phyloP scores from a whole-genome alignment of 2,329 filamentous ascomycete genomes.

The Talaromyces marneffei region DNA sequence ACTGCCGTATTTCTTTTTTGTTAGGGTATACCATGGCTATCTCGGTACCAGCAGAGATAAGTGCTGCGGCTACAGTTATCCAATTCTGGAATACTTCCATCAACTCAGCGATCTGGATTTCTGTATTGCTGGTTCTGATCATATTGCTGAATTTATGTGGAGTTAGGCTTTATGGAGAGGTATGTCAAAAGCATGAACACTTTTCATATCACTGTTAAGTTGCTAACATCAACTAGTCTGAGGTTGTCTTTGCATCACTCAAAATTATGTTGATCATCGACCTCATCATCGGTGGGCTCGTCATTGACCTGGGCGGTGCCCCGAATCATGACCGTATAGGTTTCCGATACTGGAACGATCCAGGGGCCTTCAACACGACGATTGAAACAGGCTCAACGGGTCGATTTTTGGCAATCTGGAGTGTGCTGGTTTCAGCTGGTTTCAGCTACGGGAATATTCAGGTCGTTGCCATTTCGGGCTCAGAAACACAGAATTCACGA shows the following conservation, averaged over 20 bases:
- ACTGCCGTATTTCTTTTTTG: background rate
- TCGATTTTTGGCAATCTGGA: conserved; percentile 48
- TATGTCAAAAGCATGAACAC: background rate
- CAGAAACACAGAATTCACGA: conserved; percentile 25
- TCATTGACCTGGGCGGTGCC: conserved; percentile 52
- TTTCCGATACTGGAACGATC: conserved; percentile 48
- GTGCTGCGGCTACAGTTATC: conserved; percentile 59
- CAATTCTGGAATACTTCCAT: conserved; percentile 52
- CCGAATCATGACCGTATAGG: conserved; percentile 43
- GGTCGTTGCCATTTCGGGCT: conserved; percentile 8
- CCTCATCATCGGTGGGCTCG: conserved; percentile 48
- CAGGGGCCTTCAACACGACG: conserved; percentile 46
- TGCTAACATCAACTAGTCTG: conserved; percentile 22
- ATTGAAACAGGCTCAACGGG: conserved; percentile 37
- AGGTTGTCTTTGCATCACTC: conserved; percentile 49
- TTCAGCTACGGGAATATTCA: conserved; percentile 29
- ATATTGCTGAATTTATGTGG: conserved; percentile 45
- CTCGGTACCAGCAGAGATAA: conserved; percentile 54
- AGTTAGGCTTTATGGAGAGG: conserved; percentile 48
- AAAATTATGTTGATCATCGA: conserved; percentile 50
- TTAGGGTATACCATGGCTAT: conserved; percentile 42
- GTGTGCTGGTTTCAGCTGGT: conserved; percentile 46
- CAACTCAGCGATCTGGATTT: conserved; percentile 46
- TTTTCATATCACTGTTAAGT: background rate
- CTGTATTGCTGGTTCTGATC: conserved; percentile 56